A percentile compares a stretch with the other conserved stretches of the same genome.
Evolutionary conservation across 2,329 filamentous ascomycete genomes (phyloP).

Genomic region (Drechmeria coniospora): DNA sequence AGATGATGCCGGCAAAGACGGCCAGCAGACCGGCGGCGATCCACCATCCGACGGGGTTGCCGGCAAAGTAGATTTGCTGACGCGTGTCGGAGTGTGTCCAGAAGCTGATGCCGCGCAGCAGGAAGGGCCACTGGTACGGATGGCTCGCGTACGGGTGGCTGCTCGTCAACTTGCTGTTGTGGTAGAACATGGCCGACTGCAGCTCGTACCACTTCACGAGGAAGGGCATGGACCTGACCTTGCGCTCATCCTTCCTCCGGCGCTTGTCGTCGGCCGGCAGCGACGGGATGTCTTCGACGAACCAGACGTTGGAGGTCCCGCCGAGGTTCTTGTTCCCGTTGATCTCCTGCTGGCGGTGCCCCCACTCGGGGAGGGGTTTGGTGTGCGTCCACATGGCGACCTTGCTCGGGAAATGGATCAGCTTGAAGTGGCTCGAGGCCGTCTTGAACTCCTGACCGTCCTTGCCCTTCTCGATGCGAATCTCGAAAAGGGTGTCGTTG

Average conservation of each 20-base stretch:
- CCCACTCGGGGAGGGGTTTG: constrained; percentile 93
- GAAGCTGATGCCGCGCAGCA: constrained; percentile 94
- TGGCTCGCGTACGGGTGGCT: constrained; percentile 92
- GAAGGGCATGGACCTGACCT: constrained; percentile 78
- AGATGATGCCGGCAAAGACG: constrained; percentile 82
- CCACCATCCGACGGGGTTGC: constrained; percentile 97
- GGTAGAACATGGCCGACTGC: constrained; percentile 96
- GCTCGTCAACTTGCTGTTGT: constrained; percentile 95
- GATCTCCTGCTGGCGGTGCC: constrained; percentile 92
- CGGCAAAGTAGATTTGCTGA: constrained; percentile 96
- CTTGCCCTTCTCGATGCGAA: constrained; percentile 81
- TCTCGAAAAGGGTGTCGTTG: constrained; percentile 86
- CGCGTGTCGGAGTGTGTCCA: constrained; percentile 94
- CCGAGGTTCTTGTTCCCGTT: constrained; percentile 96
- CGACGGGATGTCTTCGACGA: constrained; percentile 79
- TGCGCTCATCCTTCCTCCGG: constrained; percentile 56
- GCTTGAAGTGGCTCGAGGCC: constrained; percentile 84
- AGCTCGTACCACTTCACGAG: constrained; percentile 90
- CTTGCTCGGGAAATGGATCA: constrained; percentile 86
- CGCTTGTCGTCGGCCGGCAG: constrained; percentile 57
- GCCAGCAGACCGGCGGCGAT: constrained; percentile 81
- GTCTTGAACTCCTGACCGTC: constrained; percentile 71
- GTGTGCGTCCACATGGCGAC: constrained; percentile 99
- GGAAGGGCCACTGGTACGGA: constrained; percentile 95
- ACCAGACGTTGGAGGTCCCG: constrained; percentile 87